phyloP scores from a whole-genome alignment of 352 stramenopile genomes.

The Saprolegnia parasitica region DNA sequence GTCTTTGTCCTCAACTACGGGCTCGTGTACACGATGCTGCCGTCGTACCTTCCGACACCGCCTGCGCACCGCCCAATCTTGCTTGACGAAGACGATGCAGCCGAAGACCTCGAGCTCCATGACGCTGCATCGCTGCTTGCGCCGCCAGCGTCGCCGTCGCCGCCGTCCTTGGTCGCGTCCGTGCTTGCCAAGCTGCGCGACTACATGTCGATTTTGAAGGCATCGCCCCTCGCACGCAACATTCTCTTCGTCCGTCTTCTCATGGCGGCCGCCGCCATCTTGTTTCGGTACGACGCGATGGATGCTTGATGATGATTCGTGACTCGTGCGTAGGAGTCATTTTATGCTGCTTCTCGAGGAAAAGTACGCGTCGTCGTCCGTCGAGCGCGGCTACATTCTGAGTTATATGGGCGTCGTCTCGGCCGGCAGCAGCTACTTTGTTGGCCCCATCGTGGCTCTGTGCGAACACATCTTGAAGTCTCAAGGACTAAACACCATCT shows the following conservation, averaged over 20 bases:
- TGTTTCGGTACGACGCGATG: slow-evolving; percentile 40
- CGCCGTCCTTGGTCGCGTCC: slow-evolving; percentile 37
- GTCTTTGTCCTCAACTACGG: slow-evolving; percentile 68
- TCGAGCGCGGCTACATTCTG: slow-evolving; percentile 58
- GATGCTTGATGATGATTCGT: background rate
- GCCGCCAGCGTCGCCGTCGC: background rate
- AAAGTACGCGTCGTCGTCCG: slow-evolving; percentile 70
- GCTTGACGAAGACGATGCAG: slow-evolving; percentile 1
- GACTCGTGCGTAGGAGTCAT: slow-evolving; percentile 38
- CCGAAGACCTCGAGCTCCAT: background rate
- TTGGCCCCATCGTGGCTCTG: slow-evolving; percentile 45
- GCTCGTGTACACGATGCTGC: slow-evolving; percentile 38
- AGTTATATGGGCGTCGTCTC: slow-evolving; percentile 79
- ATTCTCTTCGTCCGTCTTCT: slow-evolving; percentile 63
- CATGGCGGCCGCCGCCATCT: slow-evolving; percentile 67
- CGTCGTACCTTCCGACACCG: background rate
- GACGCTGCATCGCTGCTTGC: background rate
- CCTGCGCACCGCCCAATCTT: background rate
- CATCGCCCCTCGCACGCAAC: slow-evolving; percentile 58
- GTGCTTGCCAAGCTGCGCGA: slow-evolving; percentile 53
- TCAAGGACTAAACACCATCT: slow-evolving; percentile 1
- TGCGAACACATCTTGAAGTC: background rate
- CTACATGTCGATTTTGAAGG: slow-evolving; percentile 56
- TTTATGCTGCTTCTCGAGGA: slow-evolving; percentile 74
- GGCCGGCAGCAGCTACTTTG: slow-evolving; percentile 57